These are phyloP conservation scores for Salvia sclarea DNA, from an alignment of 305 asterid species.

Conservation along the genomic window DNA sequence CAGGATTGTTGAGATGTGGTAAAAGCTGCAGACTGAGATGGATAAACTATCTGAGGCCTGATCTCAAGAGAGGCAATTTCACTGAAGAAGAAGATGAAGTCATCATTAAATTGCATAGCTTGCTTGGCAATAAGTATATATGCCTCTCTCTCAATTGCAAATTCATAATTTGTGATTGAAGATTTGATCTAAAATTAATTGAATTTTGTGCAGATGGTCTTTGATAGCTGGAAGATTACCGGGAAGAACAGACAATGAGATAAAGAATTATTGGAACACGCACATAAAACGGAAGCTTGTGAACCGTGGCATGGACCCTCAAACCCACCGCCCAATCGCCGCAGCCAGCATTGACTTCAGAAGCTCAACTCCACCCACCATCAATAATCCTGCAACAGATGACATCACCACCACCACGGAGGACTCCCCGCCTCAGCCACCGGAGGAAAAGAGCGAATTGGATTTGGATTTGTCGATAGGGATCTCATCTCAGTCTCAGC, in stretches of 20 bases:
- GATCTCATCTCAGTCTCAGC: constrained; percentile 51
- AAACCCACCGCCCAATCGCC: constrained; percentile 58
- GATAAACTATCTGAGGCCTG: constrained; percentile 92
- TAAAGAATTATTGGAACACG: constrained; percentile 90
- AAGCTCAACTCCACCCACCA: constrained; percentile 35
- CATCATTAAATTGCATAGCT: constrained; percentile 77
- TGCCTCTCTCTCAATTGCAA: no score
- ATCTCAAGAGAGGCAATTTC: constrained; percentile 87
- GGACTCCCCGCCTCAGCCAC: constrained; percentile 38
- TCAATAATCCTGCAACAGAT: constrained; percentile 26
- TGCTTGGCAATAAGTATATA: constrained; percentile 85
- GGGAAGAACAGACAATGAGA: constrained; percentile 87
- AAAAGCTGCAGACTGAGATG: constrained; percentile 94
- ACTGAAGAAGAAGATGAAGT: constrained; percentile 83
- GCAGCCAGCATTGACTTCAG: constrained; percentile 43
- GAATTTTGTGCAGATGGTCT: constrained; percentile 66
- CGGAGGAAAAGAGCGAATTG: constrained; percentile 29
- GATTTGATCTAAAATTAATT: not conserved
- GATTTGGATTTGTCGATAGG: constrained; percentile 74
- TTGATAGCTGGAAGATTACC: constrained; percentile 82
- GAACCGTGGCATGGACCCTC: constrained; percentile 80
- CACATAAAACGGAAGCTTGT: constrained; percentile 84
- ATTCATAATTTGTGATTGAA: no score
- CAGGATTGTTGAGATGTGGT: constrained; percentile 92
- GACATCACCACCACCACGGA: constrained; percentile 67